phyloP scores from a whole-genome alignment of 139 green algal species.

The Nannochloris sp. region DNA sequence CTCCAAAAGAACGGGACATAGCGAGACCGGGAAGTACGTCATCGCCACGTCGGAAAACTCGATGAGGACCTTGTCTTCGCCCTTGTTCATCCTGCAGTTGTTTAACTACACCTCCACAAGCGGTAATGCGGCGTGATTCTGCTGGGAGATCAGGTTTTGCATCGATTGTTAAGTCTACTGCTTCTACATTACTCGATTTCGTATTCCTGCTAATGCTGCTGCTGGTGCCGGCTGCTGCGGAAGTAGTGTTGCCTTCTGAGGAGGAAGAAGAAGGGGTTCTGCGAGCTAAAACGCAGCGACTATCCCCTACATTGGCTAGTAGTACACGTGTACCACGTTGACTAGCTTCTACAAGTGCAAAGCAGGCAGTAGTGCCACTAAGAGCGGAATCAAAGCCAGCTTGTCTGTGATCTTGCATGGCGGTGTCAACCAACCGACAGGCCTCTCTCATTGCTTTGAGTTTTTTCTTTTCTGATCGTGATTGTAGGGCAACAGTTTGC shows the following conservation, averaged over 20 bases:
- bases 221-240: neutral
- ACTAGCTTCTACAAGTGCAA: constrained; percentile 12
- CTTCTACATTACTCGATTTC: constrained; percentile 9
- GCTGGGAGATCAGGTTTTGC: constrained; percentile 31
- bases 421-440: constrained; percentile 4
- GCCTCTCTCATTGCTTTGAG: constrained; percentile 9
- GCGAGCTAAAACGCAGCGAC: constrained; percentile 21
- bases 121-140: constrained; percentile 34
- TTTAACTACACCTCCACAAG: constrained; percentile 16
- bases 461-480: constrained; percentile 3
- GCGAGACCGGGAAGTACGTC: constrained; percentile 22
- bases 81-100: constrained; percentile 14
- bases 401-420: constrained; percentile 1
- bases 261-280: no score
- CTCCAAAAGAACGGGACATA: constrained; percentile 46
- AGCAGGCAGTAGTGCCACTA: constrained; percentile 35
- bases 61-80: constrained; percentile 6
- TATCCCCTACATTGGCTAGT: constrained; percentile 27
- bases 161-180: constrained; percentile 35
- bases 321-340: neutral
- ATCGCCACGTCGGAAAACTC: constrained; percentile 17
- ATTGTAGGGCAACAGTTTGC: neutral
- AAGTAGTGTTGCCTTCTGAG: no score
- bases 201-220: neutral
- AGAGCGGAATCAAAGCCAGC: constrained; percentile 19